Base-by-base conservation (phyloP, 805 yeast genomes). In the Ogataea trehalophila region DNA sequence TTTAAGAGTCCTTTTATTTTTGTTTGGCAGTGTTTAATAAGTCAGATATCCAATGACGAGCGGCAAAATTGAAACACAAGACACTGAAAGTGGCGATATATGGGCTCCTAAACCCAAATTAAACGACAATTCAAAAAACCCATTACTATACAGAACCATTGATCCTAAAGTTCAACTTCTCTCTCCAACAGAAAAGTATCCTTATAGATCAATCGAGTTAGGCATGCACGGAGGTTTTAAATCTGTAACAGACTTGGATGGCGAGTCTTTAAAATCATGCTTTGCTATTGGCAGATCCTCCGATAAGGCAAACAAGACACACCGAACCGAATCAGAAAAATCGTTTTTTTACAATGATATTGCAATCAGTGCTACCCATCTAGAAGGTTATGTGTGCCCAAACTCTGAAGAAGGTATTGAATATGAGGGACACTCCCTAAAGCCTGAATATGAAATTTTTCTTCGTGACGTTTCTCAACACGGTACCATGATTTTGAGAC, bases 211-310 rank as follows among this genome's bases (percentile, higher is more conserved):
- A 22, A 22, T 26, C 9, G 31, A 26, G 11, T 26, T 26, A 13
- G 31, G 31, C 9, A 26, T 26, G 31, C 13, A 26, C 3, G 31
- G 11, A 6, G 31, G 9, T 26, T 9, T 9, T 9, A 5, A 26
- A 26, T 3, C 31, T 26, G 31, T 8, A 26, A 9, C 8, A 1
- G 13, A 11, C 13, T 26, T 26, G 31, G 31, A 9, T 26, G 13
- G 11, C 11, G 9, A 26, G 13, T 26, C 31, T 26, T 13, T 13
- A 26, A 26, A 26, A 26, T 26, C 55, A 8, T 42, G 49, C 16
- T 41, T 53, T 31, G 18, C 44, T 17, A 50, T 63, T 39, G 68
- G 68, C 4, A 53, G 68, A 31, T 50, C 58, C 3, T 54, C 66
- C 4, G 18, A 23, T 11, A 53, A 45, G 2, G 18, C 33, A 4